A percentile compares a stretch with the other conserved stretches of the same genome.
Conservation (phyloP, 129 eudicot species). For the Oenanthe sinensis region DNA sequence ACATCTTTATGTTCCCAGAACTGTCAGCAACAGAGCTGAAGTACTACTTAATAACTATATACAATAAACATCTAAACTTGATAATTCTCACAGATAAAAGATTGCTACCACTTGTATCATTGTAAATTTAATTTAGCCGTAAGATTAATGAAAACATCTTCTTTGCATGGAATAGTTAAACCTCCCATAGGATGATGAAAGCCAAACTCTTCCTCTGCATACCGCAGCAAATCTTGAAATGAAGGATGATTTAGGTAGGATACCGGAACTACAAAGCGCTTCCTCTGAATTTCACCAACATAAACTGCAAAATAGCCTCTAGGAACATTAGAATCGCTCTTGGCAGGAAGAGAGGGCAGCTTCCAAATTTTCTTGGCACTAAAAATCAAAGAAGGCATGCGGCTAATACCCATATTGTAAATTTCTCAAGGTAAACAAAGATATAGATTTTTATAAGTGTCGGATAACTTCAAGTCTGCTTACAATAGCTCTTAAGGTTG, state of each 20-base stretch:
- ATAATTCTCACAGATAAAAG: background rate
- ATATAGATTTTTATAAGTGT: background rate
- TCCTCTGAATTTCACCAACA: slow-evolving; percentile 17
- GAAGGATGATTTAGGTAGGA: slow-evolving; percentile 20
- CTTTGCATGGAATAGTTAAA: slow-evolving; percentile 26
- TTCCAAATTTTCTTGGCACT: slow-evolving; percentile 24
- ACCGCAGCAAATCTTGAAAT: slow-evolving; percentile 16
- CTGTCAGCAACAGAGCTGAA: background rate
- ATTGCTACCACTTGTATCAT: background rate
- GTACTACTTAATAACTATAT: background rate
- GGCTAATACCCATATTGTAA: slow-evolving; percentile 16
- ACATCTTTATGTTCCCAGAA: background rate
- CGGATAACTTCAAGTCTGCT: background rate
- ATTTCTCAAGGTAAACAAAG: background rate
- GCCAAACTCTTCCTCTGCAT: slow-evolving; percentile 19
- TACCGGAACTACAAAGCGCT: slow-evolving; percentile 21
- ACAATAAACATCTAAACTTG: background rate
- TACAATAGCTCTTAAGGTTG: background rate
- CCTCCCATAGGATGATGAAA: slow-evolving; percentile 32
- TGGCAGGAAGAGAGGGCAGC: slow-evolving; percentile 9
- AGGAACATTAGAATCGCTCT: slow-evolving; percentile 16
- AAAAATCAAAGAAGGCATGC: slow-evolving; percentile 10
- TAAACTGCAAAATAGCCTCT: slow-evolving; percentile 22
- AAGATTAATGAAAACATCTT: slow-evolving; percentile 19
- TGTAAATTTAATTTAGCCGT: slow-evolving; percentile 8